Percentiles rank a stretch among this genome's conserved stretches.
Evolutionary conservation across 257 asterid species (phyloP).

Genomic region (Lithospermum erythrorhizon): DNA sequence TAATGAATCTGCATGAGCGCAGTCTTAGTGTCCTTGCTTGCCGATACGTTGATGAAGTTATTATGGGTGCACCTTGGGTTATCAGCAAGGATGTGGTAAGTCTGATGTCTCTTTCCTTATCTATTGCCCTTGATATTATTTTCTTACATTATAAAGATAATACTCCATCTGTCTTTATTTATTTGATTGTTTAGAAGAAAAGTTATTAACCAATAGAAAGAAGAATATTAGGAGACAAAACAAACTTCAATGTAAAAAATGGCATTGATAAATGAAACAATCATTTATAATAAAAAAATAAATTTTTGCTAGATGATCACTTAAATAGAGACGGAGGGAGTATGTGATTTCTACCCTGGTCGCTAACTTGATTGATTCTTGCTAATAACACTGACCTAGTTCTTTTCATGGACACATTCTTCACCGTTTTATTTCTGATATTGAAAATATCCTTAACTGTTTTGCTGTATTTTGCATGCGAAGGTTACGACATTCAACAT

Average conservation of each 20-base stretch:
- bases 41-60: slow-evolving; percentile 92
- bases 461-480: slow-evolving; percentile 9
- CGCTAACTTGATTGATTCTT: neutral
- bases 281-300: too few relatives aligned
- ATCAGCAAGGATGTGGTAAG: slow-evolving; percentile 77
- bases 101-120: neutral
- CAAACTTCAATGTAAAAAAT: too few relatives aligned
- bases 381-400: neutral
- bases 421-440: neutral
- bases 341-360: too few relatives aligned
- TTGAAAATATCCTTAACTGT: neutral
- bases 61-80: slow-evolving; percentile 90
- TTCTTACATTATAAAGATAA: too few relatives aligned
- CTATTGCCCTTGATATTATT: too few relatives aligned
- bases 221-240: too few relatives aligned
- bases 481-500: slow-evolving; percentile 73
- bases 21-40: slow-evolving; percentile 90
- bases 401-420: neutral
- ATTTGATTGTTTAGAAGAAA: too few relatives aligned
- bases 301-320: too few relatives aligned
- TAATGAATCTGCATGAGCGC: slow-evolving; percentile 86
- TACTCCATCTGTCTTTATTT: too few relatives aligned
- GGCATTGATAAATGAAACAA: too few relatives aligned
- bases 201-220: too few relatives aligned
- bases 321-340: too few relatives aligned